These are phyloP conservation scores for Syncephalis plumigaleata DNA, from an alignment of 371 early-diverging fungal genomes.

Conservation along the genomic window DNA sequence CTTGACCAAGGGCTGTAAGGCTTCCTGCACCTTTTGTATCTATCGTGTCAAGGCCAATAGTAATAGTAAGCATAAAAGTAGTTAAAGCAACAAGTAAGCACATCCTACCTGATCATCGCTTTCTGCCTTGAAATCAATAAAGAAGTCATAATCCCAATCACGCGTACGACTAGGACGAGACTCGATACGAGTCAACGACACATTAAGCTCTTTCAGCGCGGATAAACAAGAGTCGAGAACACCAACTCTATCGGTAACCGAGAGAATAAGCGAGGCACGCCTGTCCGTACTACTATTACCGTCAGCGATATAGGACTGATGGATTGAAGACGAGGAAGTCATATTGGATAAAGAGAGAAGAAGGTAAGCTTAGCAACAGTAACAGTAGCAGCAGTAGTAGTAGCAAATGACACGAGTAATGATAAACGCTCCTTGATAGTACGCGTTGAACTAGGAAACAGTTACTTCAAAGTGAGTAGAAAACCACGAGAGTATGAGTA, in stretches of 20 bases:
- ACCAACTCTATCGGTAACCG: constrained; percentile 71
- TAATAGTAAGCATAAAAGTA: no score
- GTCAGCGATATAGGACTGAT: no score
- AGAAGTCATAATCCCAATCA: constrained; percentile 83
- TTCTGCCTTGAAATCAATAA: constrained; percentile 66
- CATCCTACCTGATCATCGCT: constrained; percentile 13
- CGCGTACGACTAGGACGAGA: constrained; percentile 63
- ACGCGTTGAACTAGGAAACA: no score
- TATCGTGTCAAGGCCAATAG: background rate
- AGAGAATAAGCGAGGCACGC: constrained; percentile 50
- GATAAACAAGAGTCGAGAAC: constrained; percentile 66
- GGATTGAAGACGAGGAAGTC: no score
- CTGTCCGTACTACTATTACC: background rate
- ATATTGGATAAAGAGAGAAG: no score
- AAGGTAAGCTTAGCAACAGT: no score
- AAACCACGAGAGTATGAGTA: no score
- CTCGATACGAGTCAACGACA: constrained; percentile 84
- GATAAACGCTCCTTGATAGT: no score
- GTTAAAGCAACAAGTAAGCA: no score
- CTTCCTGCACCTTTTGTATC: background rate
- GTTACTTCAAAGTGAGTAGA: no score
- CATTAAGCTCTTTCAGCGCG: constrained; percentile 44
- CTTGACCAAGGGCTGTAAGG: constrained; percentile 4
- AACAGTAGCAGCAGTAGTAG: no score
- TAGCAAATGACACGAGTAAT: no score